Percentiles rank a stretch among this genome's conserved stretches.
Conservation (phyloP, 2,329 filamentous ascomycete species). For the Nigrograna mackinnonii region DNA sequence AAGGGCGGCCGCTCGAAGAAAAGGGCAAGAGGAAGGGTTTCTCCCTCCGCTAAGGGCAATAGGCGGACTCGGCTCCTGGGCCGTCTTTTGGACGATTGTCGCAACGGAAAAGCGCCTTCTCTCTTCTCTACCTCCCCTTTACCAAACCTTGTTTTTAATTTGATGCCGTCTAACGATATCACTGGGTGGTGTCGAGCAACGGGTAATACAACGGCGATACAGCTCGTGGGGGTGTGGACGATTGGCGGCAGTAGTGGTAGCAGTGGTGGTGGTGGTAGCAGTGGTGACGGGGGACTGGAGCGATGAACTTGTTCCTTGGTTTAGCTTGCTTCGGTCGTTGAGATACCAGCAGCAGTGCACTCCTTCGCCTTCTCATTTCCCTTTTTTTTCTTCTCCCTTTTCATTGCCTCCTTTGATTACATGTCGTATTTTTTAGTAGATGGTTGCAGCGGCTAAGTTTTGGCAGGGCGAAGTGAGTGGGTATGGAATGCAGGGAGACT, state of each 20-base stretch:
- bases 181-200: conserved; percentile 44
- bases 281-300: conserved; percentile 18
- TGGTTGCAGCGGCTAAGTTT: conserved; percentile 36
- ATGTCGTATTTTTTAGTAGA: conserved; percentile 38
- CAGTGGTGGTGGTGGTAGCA: conserved; percentile 15
- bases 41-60: conserved; percentile 77
- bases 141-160: conserved; percentile 46
- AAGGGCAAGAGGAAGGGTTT: conserved; percentile 99
- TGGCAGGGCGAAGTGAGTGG: conserved; percentile 26
- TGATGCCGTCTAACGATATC: conserved; percentile 41
- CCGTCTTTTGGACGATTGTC: conserved; percentile 18
- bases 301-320: conserved; percentile 34
- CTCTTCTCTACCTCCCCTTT: conserved; percentile 41
- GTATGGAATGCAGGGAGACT: conserved; percentile 32
- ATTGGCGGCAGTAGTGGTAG: conserved; percentile 27
- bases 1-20: conserved; percentile 92
- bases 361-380: conserved; percentile 32
- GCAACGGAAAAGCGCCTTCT: conserved; percentile 33
- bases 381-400: conserved; percentile 20
- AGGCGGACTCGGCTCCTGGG: no score
- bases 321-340: conserved; percentile 45
- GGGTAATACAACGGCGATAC: conserved; percentile 30
- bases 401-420: conserved; percentile 25
- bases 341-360: conserved; percentile 49
- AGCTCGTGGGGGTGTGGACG: neutral